Conservation (phyloP, 352 stramenopile genomes). For the Blastocystis sp. region DNA sequence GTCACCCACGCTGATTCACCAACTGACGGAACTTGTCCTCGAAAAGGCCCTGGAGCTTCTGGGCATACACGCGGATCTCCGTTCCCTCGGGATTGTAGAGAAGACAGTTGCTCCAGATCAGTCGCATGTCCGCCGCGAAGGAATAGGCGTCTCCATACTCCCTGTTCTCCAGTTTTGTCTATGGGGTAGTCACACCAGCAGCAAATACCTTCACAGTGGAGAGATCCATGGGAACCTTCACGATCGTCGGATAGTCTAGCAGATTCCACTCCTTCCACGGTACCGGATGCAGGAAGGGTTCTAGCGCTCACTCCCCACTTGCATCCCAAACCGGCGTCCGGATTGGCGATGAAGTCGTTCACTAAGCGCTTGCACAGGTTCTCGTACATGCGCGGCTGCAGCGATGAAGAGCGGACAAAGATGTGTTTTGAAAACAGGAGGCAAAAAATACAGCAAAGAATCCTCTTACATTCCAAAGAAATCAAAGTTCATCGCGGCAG, state of each 20-base stretch:
- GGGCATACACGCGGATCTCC: neutral
- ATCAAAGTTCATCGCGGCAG: constrained; percentile 57
- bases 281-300: constrained; percentile 46
- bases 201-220: constrained; percentile 52
- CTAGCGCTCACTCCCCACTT: too few species aligned
- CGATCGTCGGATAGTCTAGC: constrained; percentile 64
- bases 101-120: constrained; percentile 64
- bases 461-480: constrained; percentile 67
- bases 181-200: neutral
- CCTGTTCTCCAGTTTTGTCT: constrained; percentile 50
- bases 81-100: constrained; percentile 58
- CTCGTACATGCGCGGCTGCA: too few species aligned
- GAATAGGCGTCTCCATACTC: constrained; percentile 52
- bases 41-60: constrained; percentile 30
- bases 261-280: constrained; percentile 69
- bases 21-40: constrained; percentile 26
- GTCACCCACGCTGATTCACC: constrained; percentile 16
- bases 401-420: too few species aligned
- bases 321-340: too few species aligned
- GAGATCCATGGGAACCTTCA: constrained; percentile 69
- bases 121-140: constrained; percentile 47
- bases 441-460: constrained; percentile 38
- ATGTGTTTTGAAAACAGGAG: too few species aligned
- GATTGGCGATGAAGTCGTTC: too few species aligned
- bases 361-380: too few species aligned